Evolutionary conservation across 2,329 filamentous ascomycete genomes (phyloP).

Genomic region (Colletotrichum gigasporum): DNA sequence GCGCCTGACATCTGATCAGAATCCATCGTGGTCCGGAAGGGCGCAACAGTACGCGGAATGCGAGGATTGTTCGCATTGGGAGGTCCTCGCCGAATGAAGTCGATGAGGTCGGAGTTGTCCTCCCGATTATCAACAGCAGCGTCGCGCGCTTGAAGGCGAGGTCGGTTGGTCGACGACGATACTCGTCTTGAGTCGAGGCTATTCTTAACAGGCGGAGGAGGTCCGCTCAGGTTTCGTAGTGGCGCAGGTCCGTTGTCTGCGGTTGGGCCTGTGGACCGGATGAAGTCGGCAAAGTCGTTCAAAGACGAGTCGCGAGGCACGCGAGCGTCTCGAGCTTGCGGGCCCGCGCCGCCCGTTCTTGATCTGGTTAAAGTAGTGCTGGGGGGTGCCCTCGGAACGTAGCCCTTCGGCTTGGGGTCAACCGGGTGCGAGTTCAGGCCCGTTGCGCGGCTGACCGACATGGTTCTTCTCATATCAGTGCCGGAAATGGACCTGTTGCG

Average conservation of each 20-base stretch:
- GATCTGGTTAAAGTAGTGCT: conserved; percentile 42
- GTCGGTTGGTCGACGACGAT: conserved; percentile 51
- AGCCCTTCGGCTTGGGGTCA: conserved; percentile 34
- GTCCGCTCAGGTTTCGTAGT: conserved; percentile 45
- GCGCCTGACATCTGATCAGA: conserved; percentile 76
- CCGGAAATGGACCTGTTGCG: conserved; percentile 48
- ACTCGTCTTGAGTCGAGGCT: conserved; percentile 50
- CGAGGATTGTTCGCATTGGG: conserved; percentile 71
- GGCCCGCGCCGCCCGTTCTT: conserved; percentile 40
- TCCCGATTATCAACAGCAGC: conserved; percentile 69
- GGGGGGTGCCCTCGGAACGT: conserved; percentile 44
- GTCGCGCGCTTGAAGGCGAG: conserved; percentile 76
- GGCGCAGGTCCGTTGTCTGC: conserved; percentile 49
- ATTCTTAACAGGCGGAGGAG: conserved; percentile 42
- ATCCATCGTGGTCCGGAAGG: conserved; percentile 86
- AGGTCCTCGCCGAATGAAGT: conserved; percentile 92
- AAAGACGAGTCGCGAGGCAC: conserved; percentile 75
- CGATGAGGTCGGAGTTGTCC: conserved; percentile 87
- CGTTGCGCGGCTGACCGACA: conserved; percentile 44
- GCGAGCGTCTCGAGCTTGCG: conserved; percentile 75
- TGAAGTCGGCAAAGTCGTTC: conserved; percentile 85
- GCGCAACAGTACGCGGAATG: conserved; percentile 84
- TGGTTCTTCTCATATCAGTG: conserved; percentile 48
- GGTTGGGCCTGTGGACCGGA: conserved; percentile 83
- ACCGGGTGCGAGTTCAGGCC: conserved; percentile 49